These are phyloP conservation scores for Alloteropsis angusta DNA, from an alignment of 202 grass and related monocot genomes.

Conservation along the genomic window DNA sequence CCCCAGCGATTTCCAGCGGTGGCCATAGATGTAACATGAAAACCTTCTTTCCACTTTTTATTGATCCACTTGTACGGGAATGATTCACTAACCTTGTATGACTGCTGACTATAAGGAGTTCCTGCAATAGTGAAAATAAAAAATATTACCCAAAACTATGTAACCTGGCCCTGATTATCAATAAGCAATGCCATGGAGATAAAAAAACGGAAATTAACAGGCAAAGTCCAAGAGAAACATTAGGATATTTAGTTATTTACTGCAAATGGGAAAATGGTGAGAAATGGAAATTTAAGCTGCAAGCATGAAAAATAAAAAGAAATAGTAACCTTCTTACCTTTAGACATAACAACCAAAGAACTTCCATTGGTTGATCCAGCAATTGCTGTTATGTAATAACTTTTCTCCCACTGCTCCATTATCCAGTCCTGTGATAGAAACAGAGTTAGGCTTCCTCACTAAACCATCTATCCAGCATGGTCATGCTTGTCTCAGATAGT, in stretches of 20 bases:
- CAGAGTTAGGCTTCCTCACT: not conserved
- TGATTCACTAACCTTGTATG: conserved; percentile 95
- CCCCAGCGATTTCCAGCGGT: conserved; percentile 90
- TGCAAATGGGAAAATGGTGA: not conserved
- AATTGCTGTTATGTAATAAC: conserved; percentile 77
- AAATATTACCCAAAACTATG: not conserved
- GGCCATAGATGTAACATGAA: conserved; percentile 96
- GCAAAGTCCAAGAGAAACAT: not conserved
- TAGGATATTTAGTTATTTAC: not conserved
- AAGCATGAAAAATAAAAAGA: not conserved
- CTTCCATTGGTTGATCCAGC: conserved; percentile 68
- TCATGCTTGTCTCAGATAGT: conserved; percentile 16
- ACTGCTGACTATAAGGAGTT: conserved; percentile 83
- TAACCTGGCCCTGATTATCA: not conserved
- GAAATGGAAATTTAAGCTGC: not conserved
- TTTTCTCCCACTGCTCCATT: conserved; percentile 94
- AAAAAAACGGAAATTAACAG: too few species aligned
- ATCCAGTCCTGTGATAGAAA: conserved; percentile 69
- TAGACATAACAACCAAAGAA: conserved; percentile 96
- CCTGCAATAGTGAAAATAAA: conserved; percentile 35
- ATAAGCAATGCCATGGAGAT: too few species aligned
- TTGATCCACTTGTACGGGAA: conserved; percentile 99
- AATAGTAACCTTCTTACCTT: conserved; percentile 45
- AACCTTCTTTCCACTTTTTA: conserved; percentile 99
- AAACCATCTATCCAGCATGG: not conserved